These are phyloP conservation scores for Chrysanthemum makinoi DNA, from an alignment of 129 eudicot species.

Conservation along the genomic window DNA sequence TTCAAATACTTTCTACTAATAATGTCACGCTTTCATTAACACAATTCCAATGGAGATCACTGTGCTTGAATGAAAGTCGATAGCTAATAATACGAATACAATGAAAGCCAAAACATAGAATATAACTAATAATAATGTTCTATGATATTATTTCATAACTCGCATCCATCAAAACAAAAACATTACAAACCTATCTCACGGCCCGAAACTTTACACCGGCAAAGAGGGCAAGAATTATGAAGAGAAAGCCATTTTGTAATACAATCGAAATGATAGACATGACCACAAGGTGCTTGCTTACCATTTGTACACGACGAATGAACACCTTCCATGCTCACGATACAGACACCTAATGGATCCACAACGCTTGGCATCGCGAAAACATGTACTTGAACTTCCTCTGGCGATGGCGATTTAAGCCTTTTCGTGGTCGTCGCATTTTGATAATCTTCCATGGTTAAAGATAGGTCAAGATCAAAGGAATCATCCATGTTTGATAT, in stretches of 20 bases:
- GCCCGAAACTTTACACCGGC: slow-evolving; percentile 35
- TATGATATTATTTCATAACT: not conserved
- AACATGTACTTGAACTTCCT: slow-evolving; percentile 15
- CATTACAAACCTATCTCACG: too few relatives aligned
- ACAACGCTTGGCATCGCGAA: slow-evolving; percentile 14
- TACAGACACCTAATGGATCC: slow-evolving; percentile 20
- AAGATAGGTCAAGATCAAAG: slow-evolving; percentile 37
- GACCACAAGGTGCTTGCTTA: slow-evolving; percentile 52
- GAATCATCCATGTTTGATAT: slow-evolving; percentile 13
- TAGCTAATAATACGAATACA: too few relatives aligned
- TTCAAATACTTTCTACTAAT: too few relatives aligned
- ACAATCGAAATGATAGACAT: slow-evolving; percentile 55
- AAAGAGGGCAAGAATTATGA: slow-evolving; percentile 58
- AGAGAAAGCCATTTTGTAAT: slow-evolving; percentile 51
- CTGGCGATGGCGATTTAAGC: slow-evolving; percentile 1
- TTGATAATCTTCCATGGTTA: slow-evolving; percentile 27
- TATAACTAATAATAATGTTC: not conserved
- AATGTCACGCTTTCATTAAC: too few relatives aligned
- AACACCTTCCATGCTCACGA: slow-evolving; percentile 48
- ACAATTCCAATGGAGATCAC: too few relatives aligned
- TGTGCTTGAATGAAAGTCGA: too few relatives aligned
- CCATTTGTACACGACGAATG: slow-evolving; percentile 8
- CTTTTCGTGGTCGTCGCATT: slow-evolving; percentile 1
- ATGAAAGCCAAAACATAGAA: too few relatives aligned
- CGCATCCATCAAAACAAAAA: not conserved